Evolutionary conservation across 257 asterid species (phyloP).

Genomic region (Phtheirospermum japonicum): DNA sequence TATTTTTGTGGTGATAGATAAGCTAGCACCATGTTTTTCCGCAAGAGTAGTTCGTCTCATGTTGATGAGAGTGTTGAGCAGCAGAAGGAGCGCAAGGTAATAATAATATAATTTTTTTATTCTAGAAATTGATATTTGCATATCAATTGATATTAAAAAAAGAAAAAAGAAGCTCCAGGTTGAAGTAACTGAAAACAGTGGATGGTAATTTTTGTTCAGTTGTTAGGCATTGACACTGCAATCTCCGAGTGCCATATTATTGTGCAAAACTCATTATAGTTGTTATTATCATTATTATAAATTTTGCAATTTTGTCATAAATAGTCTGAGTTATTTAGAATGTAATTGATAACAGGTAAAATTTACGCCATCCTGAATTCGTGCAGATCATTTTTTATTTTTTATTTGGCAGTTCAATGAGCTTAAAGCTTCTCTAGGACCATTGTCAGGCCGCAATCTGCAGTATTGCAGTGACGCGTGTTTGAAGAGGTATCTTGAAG

Average conservation of each 20-base stretch:
- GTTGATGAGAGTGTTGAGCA: constrained; percentile 53
- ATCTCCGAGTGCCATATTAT: background rate
- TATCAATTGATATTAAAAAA: background rate
- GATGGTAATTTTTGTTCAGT: background rate
- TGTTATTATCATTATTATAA: too few species aligned
- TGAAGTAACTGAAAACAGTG: too few species aligned
- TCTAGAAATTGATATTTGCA: background rate
- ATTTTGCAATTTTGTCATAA: too few species aligned
- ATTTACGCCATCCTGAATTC: background rate
- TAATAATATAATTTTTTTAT: background rate
- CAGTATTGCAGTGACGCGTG: constrained; percentile 80
- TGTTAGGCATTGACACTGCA: background rate
- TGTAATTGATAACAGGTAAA: background rate
- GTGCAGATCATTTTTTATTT: constrained; percentile 5
- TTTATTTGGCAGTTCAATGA: constrained; percentile 59
- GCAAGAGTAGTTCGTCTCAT: constrained; percentile 46
- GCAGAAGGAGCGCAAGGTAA: constrained; percentile 68
- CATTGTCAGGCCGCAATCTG: constrained; percentile 58
- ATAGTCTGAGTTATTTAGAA: background rate
- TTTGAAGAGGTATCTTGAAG: constrained; percentile 79
- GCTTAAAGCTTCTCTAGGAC: constrained; percentile 68
- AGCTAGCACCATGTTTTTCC: constrained; percentile 54
- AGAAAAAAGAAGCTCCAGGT: too few species aligned
- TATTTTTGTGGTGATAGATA: constrained; percentile 19
- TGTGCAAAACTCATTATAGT: too few species aligned